These are phyloP conservation scores for Cytospora chrysosperma DNA, from an alignment of 2,329 filamentous ascomycete genomes.

Conservation along the genomic window DNA sequence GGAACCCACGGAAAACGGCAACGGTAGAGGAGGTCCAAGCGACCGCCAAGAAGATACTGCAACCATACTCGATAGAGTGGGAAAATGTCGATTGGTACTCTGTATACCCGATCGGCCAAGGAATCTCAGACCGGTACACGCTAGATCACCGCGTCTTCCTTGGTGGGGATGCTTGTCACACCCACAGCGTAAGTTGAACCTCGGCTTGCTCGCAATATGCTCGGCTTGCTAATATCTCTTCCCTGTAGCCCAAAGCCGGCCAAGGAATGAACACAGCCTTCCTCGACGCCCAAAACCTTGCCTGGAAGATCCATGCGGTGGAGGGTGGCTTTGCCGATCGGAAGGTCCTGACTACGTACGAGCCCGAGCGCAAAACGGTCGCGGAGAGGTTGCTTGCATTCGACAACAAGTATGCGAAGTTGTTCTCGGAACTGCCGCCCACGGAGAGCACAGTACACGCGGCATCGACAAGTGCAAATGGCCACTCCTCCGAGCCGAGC, in stretches of 20 bases:
- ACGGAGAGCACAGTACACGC: constrained; percentile 70
- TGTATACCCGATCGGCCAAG: constrained; percentile 74
- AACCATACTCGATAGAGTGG: constrained; percentile 67
- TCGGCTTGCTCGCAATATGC: neutral
- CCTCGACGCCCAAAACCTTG: constrained; percentile 81
- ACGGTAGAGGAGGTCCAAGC: constrained; percentile 63
- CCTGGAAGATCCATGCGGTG: constrained; percentile 94
- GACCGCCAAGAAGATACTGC: constrained; percentile 63
- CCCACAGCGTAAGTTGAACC: constrained; percentile 60
- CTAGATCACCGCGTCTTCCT: constrained; percentile 70
- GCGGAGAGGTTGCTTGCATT: constrained; percentile 84
- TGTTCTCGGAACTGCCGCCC: constrained; percentile 79
- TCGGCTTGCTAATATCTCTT: neutral
- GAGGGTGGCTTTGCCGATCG: constrained; percentile 78
- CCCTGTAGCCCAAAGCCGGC: constrained; percentile 67
- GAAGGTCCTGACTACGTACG: constrained; percentile 77
- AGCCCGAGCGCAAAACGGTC: constrained; percentile 79
- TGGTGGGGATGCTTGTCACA: constrained; percentile 76
- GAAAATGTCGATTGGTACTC: constrained; percentile 72
- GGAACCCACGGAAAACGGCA: constrained; percentile 61
- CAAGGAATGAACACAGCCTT: constrained; percentile 82
- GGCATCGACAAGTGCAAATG: constrained; percentile 46
- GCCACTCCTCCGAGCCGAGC: constrained; percentile 54
- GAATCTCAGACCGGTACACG: constrained; percentile 67
- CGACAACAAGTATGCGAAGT: constrained; percentile 83